Percentiles rank a stretch among this genome's conserved stretches.
phyloP scores from a whole-genome alignment of 1,284 basidiomycete genomes.

The Cutaneotrichosporon arboriforme region DNA sequence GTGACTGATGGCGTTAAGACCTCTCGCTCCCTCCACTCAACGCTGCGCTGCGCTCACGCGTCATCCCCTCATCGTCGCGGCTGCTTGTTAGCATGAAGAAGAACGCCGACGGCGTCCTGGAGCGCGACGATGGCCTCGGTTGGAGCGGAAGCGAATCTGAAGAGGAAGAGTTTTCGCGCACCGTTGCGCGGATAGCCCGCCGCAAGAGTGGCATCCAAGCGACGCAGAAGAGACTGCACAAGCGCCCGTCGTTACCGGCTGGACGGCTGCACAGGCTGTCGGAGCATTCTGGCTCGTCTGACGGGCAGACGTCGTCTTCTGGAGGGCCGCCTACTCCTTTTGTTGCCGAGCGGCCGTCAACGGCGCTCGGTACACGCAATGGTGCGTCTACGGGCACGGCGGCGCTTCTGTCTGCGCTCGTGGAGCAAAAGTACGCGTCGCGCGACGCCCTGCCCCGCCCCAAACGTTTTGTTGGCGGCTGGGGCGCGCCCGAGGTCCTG shows the following conservation, averaged over 20 bases:
- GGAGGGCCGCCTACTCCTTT: slow-evolving; percentile 6
- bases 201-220: slow-evolving; percentile 13
- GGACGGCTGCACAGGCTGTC: slow-evolving; percentile 1
- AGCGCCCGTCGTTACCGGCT: slow-evolving; percentile 13
- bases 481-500: slow-evolving; percentile 36
- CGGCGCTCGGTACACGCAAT: slow-evolving; percentile 8
- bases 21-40: slow-evolving; percentile 24
- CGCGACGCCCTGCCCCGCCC: slow-evolving; percentile 14
- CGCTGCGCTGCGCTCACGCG: slow-evolving; percentile 27
- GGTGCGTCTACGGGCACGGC: slow-evolving; percentile 9
- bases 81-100: slow-evolving; percentile 11
- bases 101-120: neutral
- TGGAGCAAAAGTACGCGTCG: slow-evolving; percentile 20
- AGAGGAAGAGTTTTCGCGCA: slow-evolving; percentile 34
- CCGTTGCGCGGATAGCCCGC: slow-evolving; percentile 19
- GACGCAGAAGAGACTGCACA: slow-evolving; percentile 1
- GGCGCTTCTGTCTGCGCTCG: slow-evolving; percentile 15
- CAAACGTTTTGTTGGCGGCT: slow-evolving; percentile 26
- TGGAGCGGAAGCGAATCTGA: slow-evolving; percentile 40
- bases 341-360: slow-evolving; percentile 11
- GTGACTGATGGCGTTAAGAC: slow-evolving; percentile 14
- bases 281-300: slow-evolving; percentile 3
- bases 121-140: slow-evolving; percentile 10
- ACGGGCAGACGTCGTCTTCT: neutral
- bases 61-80: slow-evolving; percentile 24